Percentiles rank a stretch among this genome's conserved stretches.
Conservation (phyloP, 192 early-diverging fungal species). For the Backusella sp. region DNA sequence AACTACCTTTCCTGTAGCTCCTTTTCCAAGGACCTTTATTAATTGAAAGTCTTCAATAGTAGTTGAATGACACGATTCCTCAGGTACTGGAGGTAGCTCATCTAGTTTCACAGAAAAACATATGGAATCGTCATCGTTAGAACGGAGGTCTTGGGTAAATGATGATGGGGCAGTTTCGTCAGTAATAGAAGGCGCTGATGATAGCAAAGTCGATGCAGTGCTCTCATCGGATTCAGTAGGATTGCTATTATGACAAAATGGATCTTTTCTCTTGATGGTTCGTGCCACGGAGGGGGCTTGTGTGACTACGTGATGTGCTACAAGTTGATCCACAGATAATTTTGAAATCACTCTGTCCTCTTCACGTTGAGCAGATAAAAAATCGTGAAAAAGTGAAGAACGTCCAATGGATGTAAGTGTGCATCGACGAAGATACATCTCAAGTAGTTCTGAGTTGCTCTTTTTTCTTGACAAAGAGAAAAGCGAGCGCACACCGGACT, state of each 20-base stretch:
- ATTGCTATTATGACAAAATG: neutral
- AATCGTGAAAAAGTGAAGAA: slow-evolving; percentile 45
- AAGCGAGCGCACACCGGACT: neutral
- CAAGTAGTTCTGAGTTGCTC: slow-evolving; percentile 47
- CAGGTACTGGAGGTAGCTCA: neutral
- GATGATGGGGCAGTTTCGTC: neutral
- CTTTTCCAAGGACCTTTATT: slow-evolving; percentile 57
- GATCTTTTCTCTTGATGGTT: neutral
- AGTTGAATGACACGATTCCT: neutral
- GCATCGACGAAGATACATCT: slow-evolving; percentile 45
- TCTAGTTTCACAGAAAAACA: neutral
- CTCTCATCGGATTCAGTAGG: slow-evolving; percentile 6
- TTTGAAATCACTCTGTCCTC: slow-evolving; percentile 46
- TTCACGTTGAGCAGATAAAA: slow-evolving; percentile 46
- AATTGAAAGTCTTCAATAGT: slow-evolving; percentile 43
- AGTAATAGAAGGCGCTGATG: slow-evolving; percentile 1
- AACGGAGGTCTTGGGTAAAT: neutral
- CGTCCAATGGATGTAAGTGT: slow-evolving; percentile 38
- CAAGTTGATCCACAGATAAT: slow-evolving; percentile 19
- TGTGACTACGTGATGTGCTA: neutral
- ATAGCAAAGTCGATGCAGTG: neutral
- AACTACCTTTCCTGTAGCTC: slow-evolving; percentile 60
- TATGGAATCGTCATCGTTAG: neutral
- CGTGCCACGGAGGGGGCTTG: neutral
- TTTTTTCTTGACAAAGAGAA: slow-evolving; percentile 23